Evolutionary conservation across 2,329 filamentous ascomycete species (phyloP), one percentile per base, ranked within the genome.

Genomic region (Nothophoma quercina): DNA sequence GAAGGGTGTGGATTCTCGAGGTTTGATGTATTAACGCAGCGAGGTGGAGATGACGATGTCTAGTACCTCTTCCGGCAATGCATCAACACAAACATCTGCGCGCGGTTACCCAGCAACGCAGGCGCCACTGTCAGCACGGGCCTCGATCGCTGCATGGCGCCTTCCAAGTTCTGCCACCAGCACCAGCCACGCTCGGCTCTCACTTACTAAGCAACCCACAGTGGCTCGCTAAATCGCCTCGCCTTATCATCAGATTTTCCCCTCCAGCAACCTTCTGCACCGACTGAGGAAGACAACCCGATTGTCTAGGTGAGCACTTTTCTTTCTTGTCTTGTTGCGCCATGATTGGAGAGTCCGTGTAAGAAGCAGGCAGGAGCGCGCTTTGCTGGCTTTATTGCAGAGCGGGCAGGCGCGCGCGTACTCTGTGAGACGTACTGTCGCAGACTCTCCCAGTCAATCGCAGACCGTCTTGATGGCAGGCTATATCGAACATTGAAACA

Each of bases 261-360:
- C 51, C 56, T 56, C 60, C 44, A 63, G 36, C 50, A 59, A 56
- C 40, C 57, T 64, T 75, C 70, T 74, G 73, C 68, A 73, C 79
- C 81, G 81, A 81, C 83, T 84, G 78, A 84, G 82, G 82, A 84
- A 82, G 81, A 84, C 81, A 84, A 76, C 67, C 49, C 38, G 47
- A 56, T 79, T 84, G 82, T 83, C 80, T 78, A 84, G 81, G 82
- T 84, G 68, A 73, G 80, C 54, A 30, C 35, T 15, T 8, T 5
- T 19, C 13, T 19, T 4, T 30, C n/a, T 36, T 29, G 21, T 15
- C n/a, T n/a, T n/a, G n/a, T n/a, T n/a, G n/a, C n/a, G n/a, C n/a
- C n/a, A n/a, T n/a, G n/a, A n/a, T n/a, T n/a, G n/a, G n/a, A n/a
- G n/a, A n/a, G n/a, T n/a, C n/a, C n/a, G n/a, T n/a, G n/a, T n/a